Evolutionary conservation across 225 moss, liverwort and hornwort species (phyloP).

Genomic region (Sphagnum tenellum): DNA sequence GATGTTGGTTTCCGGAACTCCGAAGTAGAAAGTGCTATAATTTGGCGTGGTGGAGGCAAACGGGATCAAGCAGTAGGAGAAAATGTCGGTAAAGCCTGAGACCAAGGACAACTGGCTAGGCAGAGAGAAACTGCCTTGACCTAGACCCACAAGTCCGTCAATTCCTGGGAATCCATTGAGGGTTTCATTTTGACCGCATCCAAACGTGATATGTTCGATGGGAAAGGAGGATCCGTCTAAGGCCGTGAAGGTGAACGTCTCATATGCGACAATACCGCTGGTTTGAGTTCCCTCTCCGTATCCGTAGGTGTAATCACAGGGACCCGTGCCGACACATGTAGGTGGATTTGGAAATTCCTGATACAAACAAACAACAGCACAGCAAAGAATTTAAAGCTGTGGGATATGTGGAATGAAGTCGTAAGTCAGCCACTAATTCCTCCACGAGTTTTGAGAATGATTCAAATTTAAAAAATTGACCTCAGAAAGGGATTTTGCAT

Average conservation of each 20-base stretch:
- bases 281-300: too few species aligned
- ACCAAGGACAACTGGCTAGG: constrained; percentile 16
- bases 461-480: constrained; percentile 1
- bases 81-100: constrained; percentile 7
- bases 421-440: neutral
- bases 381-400: neutral
- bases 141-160: constrained; percentile 35
- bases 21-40: constrained; percentile 22
- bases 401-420: neutral
- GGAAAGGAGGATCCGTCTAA: neutral
- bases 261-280: constrained; percentile 13
- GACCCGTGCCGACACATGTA: neutral
- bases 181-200: constrained; percentile 20
- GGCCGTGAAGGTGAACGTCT: constrained; percentile 11
- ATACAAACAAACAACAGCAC: neutral
- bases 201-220: constrained; percentile 18
- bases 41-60: constrained; percentile 5
- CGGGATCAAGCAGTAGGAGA: constrained; percentile 26
- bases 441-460: neutral
- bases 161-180: constrained; percentile 12
- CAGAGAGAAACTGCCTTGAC: constrained; percentile 21
- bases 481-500: neutral
- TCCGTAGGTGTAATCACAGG: constrained; percentile 16
- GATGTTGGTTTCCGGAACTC: constrained; percentile 2
- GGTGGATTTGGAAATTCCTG: neutral